phyloP scores from a whole-genome alignment of 331 rosid genomes.

The Quercus lobata region DNA sequence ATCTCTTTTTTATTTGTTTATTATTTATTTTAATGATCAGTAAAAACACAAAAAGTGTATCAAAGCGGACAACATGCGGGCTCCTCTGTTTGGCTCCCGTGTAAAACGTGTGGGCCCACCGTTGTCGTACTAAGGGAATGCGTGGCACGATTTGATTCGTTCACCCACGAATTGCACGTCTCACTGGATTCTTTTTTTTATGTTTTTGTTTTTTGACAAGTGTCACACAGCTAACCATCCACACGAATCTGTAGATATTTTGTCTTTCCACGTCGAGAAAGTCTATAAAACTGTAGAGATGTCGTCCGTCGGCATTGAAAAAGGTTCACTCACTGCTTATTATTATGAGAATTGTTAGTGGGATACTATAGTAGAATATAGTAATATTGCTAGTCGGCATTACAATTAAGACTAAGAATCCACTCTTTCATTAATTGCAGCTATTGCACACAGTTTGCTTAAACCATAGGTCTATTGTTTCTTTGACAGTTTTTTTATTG shows the following conservation, averaged over 20 bases:
- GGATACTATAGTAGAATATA: too few relatives aligned
- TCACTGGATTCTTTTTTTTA: not conserved
- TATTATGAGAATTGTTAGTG: too few relatives aligned
- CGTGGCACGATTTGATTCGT: constrained; percentile 31
- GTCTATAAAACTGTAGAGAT: too few relatives aligned
- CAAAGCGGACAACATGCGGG: constrained; percentile 11
- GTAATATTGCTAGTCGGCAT: too few relatives aligned
- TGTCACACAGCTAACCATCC: not conserved
- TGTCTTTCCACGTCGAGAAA: too few relatives aligned
- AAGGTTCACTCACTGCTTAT: too few relatives aligned
- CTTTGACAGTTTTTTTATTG: too few relatives aligned
- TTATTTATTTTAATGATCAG: not conserved
- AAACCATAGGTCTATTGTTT: too few relatives aligned
- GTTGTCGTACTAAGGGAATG: constrained; percentile 8
- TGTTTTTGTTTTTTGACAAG: not conserved
- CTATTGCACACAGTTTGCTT: too few relatives aligned
- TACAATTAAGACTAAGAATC: too few relatives aligned
- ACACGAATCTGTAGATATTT: not conserved
- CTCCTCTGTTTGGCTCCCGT: constrained; percentile 11
- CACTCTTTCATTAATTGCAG: too few relatives aligned
- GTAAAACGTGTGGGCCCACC: constrained; percentile 36
- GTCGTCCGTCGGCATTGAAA: too few relatives aligned
- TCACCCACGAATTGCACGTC: constrained; percentile 13
- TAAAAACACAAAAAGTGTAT: not conserved
- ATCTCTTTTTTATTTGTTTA: not conserved